Base-by-base conservation (phyloP, 768 basidiomycete genomes). In the Chalciporus chontae region DNA sequence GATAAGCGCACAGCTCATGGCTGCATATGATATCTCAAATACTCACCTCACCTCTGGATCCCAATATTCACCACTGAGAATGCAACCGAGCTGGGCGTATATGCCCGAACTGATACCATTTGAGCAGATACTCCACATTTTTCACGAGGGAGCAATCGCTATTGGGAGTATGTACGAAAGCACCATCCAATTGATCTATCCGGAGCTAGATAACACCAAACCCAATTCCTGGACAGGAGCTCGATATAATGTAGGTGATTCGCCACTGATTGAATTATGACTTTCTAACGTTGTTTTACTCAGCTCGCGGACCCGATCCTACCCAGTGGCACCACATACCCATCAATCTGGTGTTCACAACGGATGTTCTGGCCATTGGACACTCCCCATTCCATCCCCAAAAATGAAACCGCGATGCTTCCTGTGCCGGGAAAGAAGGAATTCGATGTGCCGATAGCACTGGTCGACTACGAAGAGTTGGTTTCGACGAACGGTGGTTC, bases 1-100 rank as follows among this genome's bases (percentile, higher is more conserved):
- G 18, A 41, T 49, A 31, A 50, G 52, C 47, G 36, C 52, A 23
- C 43, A 49, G 18, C 29, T 53, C 8, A 53, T 53, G 37, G 26
- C 52, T 24, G 52, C 52, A 23, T 53, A 53, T 17, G 27, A 53
- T 14, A 37, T 53, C 11, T 40, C 48, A 3, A 23, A 32, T 24
- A 3, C 31, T 15, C 9, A 5, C 8, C 8, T 32, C 10, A 14
- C 34, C 17, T 29, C 39, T 23, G 21, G 31, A 8, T 34, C 40
- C 26, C 26, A 26, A 26, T 4, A 26, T 18, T 32, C 19, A 8
- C 9, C 19, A 18, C 38, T 19, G 23, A 26, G 48, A 10, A 37
- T 53, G 2, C 29, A 31, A 1, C 38, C 52, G n/a, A 36, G 40
- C 10, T 53, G 52, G 52, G 36, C 27, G 26, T 39, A 41, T 17